These are phyloP conservation scores for Diplotaxis tenuifolia DNA, from an alignment of 345 rosid species.

Conservation along the genomic window DNA sequence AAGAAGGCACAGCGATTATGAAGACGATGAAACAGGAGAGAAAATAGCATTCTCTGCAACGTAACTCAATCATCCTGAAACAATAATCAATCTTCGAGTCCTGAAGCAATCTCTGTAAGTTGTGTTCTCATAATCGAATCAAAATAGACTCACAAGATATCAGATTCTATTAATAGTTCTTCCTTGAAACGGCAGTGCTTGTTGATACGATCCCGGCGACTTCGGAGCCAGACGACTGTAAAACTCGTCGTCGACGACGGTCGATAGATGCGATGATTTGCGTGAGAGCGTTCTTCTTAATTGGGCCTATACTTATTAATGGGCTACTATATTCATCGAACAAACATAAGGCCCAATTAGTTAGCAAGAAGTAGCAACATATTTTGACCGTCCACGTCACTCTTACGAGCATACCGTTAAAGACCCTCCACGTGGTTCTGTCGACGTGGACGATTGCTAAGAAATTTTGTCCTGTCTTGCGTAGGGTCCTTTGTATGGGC, in stretches of 20 bases:
- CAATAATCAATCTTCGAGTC: background rate
- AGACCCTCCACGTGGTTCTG: conserved; percentile 25
- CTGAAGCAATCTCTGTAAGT: background rate
- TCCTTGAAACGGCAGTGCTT: background rate
- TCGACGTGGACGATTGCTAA: conserved; percentile 13
- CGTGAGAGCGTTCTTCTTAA: too few relatives aligned
- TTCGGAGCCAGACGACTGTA: too few relatives aligned
- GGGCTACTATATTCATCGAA: background rate
- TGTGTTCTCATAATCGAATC: background rate
- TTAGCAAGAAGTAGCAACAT: background rate
- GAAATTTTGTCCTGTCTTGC: conserved; percentile 14
- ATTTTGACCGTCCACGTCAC: conserved; percentile 3
- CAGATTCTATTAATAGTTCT: background rate
- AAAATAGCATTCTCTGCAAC: conserved; percentile 3
- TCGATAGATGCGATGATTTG: background rate
- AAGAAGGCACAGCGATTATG: conserved; percentile 8
- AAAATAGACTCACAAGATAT: background rate
- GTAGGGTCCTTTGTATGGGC: conserved; percentile 20
- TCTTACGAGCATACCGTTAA: background rate
- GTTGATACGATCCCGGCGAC: conserved; percentile 18
- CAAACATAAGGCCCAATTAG: background rate
- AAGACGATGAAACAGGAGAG: conserved; percentile 32
- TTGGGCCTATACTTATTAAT: conserved; percentile 5
- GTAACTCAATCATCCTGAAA: conserved; percentile 27
- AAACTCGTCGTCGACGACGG: too few relatives aligned